Percentiles rank a stretch among this genome's conserved stretches.
phyloP scores from a whole-genome alignment of 495 filamentous ascomycete genomes.

The Penicillium angulare region DNA sequence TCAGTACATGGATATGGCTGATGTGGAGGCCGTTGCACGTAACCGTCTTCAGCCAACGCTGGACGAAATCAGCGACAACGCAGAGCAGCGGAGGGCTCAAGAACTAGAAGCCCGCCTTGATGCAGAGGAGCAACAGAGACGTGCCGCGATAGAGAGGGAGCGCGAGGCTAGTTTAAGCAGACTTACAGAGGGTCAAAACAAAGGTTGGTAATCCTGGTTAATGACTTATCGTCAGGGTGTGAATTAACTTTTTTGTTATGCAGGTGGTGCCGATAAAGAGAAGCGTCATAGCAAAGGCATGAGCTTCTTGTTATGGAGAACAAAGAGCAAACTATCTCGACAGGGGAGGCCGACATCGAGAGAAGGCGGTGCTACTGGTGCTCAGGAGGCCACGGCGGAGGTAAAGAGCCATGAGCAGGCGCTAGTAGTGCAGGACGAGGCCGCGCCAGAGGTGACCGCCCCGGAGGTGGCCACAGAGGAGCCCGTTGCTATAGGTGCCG shows the following conservation, averaged over 20 bases:
- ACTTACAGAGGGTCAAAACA: conserved; percentile 39
- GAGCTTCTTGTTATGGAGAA: conserved; percentile 30
- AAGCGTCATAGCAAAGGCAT: conserved; percentile 28
- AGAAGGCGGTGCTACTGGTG: conserved; percentile 2
- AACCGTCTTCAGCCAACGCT: conserved; percentile 81
- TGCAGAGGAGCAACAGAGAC: conserved; percentile 47
- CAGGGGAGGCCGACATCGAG: conserved; percentile 1
- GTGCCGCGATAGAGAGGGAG: conserved; percentile 46
- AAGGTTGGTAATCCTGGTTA: conserved; percentile 37
- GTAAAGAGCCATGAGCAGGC: not conserved
- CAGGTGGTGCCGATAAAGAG: conserved; percentile 8
- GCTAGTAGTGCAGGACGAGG: not conserved
- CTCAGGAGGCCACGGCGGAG: not conserved
- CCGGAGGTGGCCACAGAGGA: too few species aligned
- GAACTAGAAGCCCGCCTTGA: conserved; percentile 58
- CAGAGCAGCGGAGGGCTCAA: conserved; percentile 62
- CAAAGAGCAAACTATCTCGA: conserved; percentile 21
- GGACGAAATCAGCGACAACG: conserved; percentile 81
- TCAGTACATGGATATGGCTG: conserved; percentile 72
- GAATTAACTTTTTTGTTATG: not conserved
- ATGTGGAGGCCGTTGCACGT: conserved; percentile 78
- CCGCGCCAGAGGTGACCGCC: conserved; percentile 1
- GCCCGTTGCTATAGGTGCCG: not conserved
- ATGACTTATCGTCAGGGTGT: not conserved
- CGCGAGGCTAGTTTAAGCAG: conserved; percentile 52